Conservation (phyloP, 345 rosid species). For the Fremontodendron californicum region DNA sequence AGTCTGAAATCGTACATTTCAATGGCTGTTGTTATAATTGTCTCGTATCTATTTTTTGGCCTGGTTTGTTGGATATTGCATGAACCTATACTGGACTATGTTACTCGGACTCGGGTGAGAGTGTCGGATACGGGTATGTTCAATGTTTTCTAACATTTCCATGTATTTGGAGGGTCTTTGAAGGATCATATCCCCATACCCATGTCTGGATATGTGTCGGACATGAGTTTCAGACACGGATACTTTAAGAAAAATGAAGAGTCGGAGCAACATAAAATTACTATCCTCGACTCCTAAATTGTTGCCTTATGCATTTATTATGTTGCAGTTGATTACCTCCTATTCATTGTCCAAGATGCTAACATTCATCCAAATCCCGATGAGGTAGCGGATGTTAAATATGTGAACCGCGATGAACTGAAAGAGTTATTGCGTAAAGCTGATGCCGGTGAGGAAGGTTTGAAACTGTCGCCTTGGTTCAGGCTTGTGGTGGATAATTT, state of each 20-base stretch:
- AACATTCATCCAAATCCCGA: conserved; percentile 69
- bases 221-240: too few relatives aligned
- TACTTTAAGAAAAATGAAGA: too few relatives aligned
- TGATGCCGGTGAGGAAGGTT: conserved; percentile 77
- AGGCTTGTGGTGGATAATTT: conserved; percentile 89
- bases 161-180: too few relatives aligned
- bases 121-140: too few relatives aligned
- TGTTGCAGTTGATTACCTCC: conserved; percentile 83
- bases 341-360: conserved; percentile 80
- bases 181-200: too few relatives aligned
- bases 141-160: too few relatives aligned
- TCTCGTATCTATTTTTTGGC: not conserved
- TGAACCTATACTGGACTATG: not conserved
- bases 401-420: conserved; percentile 69
- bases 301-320: not conserved
- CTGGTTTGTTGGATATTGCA: not conserved
- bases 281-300: not conserved
- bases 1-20: not conserved
- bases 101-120: too few relatives aligned
- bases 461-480: conserved; percentile 95
- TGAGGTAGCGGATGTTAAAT: conserved; percentile 76
- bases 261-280: too few relatives aligned
- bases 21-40: not conserved
- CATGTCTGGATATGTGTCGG: too few relatives aligned
- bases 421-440: conserved; percentile 83